These are phyloP conservation scores for Brassica incana DNA, from an alignment of 345 rosid species.

Conservation along the genomic window DNA sequence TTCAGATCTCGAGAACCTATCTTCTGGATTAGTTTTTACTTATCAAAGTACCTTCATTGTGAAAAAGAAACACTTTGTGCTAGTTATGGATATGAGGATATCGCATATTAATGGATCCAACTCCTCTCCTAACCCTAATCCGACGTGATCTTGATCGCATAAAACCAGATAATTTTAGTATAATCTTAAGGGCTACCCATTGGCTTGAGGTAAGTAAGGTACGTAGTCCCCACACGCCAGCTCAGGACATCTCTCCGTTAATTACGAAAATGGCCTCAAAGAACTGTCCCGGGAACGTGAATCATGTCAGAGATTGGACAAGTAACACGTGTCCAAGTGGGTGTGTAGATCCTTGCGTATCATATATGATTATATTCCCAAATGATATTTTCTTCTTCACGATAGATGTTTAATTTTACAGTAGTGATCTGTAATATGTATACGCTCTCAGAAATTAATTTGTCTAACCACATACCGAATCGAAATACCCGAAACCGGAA, in stretches of 20 bases:
- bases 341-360: conserved; percentile 22
- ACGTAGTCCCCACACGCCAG: conserved; percentile 20
- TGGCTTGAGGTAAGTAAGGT: conserved; percentile 18
- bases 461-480: background rate
- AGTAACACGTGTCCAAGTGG: conserved; percentile 36
- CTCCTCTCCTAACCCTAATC: background rate
- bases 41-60: too few species aligned
- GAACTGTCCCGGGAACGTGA: conserved; percentile 33
- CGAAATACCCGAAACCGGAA: too few species aligned
- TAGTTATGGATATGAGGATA: too few species aligned
- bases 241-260: background rate
- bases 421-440: background rate
- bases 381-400: background rate
- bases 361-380: background rate
- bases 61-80: too few species aligned
- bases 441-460: background rate
- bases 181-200: background rate
- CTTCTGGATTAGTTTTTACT: too few species aligned
- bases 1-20: too few species aligned
- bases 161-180: background rate
- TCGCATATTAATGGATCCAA: background rate
- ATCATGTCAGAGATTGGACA: conserved; percentile 36
- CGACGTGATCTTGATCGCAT: conserved; percentile 9
- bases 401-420: background rate
- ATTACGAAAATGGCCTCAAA: background rate